Evolutionary conservation across 1,284 basidiomycete species (phyloP), one percentile per base, ranked within the genome.

Genomic region (Malassezia obtusa): DNA sequence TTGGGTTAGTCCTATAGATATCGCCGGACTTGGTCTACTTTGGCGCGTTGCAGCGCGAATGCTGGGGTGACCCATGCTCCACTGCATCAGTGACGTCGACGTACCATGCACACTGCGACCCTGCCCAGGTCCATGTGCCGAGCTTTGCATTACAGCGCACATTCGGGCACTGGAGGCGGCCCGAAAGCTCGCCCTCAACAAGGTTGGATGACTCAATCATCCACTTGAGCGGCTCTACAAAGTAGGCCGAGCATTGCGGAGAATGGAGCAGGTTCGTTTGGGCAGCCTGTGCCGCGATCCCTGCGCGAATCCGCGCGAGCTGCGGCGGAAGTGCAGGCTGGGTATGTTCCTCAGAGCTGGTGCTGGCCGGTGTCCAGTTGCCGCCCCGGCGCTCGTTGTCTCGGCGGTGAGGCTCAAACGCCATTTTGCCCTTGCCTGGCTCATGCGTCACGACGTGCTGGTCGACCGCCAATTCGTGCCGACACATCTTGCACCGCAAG

Each of bases 151-250:
- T 80, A 65, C 92, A 98, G 71, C 86, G 89, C 62, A 82, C 80
- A 71, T 89, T 91, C 1, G 92, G 92, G 68, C 92, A 98, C 0
- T 82, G 64, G 53, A 98, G 85, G 78, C 90, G 91, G 4, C 92
- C 92, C 0, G 83, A 80, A 21, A 92, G 77, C 41, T 84, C 79
- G 0, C 89, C 91, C 11, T 77, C 75, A 36, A 82, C 79, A 8
- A 95, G 78, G 61, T 84, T 80, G 2, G 87, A 83, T 21, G 53
- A 50, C 15, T 50, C 49, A 11, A 10, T 45, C 92, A 98, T 98
- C 92, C 92, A 98, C 64, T 84, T 85, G 80, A 94, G 84, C 82
- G 91, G 90, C 74, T 98, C 92, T 45, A 95, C 83, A 74, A 95
- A 96, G 76, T 96, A 96, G 7, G 89, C 88, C 2, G 89, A 91